Evolutionary conservation across 176 grass and related monocot species (phyloP), one percentile per base, ranked within the genome.

Genomic region (Carex littledalei): DNA sequence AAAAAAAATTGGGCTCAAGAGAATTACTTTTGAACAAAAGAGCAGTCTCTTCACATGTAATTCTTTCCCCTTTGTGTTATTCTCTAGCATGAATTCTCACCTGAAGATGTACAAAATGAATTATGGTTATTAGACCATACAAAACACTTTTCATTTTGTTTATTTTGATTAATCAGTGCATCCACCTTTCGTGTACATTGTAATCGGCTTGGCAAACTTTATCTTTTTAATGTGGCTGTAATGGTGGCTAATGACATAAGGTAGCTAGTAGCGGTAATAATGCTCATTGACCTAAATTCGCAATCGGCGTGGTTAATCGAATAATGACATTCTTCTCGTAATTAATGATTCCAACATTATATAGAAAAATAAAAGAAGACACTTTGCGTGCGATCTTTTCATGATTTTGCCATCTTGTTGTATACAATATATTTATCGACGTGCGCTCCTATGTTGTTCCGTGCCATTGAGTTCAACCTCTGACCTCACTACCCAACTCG

Each of bases 401-500:
- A 88, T 91, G 69, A 64, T 55, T 84, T 76, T 45, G 8, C 63
- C 21, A 13, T 21, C 63, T 65, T 1, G 11, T 65, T 65, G 12
- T 65, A 31, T 65, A 3, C 26, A 32, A 65, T 31, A 65, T 15
- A 65, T 65, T 65, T 26, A 65, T 29, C 63, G 63, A 84, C 34
- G 11, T 56, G 43, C 22, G 21, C 41, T 69, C 5, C 63, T 4
- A 67, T 71, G 64, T 21, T 52, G 45, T 70, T 77, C 49, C 2
- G 0, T 2, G 1, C 66, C 88, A 67, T 88, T 84, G 67, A 78
- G 22, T 86, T 88, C 79, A 11, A 17, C 21, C 63, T n/a, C 2
- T 45, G 88, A 77, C 22, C 16, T 77, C 82, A 87, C 85, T 88
- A 84, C 41, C 0, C 87, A 94, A 94, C 89, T 91, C 86, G 87